Base-by-base conservation (phyloP, 2,329 filamentous ascomycete genomes). In the Penicillium concentricum region DNA sequence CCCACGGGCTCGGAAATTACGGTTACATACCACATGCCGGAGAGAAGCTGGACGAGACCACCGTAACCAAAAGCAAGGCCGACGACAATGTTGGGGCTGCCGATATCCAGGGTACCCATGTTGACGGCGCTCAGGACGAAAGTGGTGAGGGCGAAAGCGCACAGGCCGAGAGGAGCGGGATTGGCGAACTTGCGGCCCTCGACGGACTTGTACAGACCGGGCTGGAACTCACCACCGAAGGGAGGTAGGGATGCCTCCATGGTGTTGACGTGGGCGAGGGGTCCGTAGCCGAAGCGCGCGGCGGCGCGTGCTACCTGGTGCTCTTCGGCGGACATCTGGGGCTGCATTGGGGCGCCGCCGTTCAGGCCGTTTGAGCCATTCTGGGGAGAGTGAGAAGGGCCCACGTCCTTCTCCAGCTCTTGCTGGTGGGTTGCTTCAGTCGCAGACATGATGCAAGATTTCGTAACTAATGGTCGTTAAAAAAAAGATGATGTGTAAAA, bases 141-240 rank as follows among this genome's bases (percentile, higher is more conserved):
- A 13, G 90, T 93, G 52, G 90, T 93, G 69, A 93, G 80, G 61
- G 90, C 90, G 79, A 93, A 93, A 71, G 88, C 90, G 60, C 80
- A 84, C 47, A 93, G 84, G 61, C 90, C 90, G 38, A 92, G 81
- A 30, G 89, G 90, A 51, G 87, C 89, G 5, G 90, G 90, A 76
- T 92, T 92, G 78, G 83, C 90, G 73, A 92, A 85, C 78, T 89
- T 88, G 76, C 87, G 86, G 22, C 72, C 63, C 71, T 84, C 82
- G 75, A 85, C 83, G 9, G 85, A 79, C 74, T 82, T 85, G 81
- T 87, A 84, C 51, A 83, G 77, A 76, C 87, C 87, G 50, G 88
- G 87, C 74, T 91, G 87, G 74, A 90, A 86, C 68, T 87, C 86
- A 77, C 87, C 87, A 62, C 87, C 88, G 68, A 89, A 89, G 67